These are phyloP conservation scores for Epichloe sylvatica DNA, from an alignment of 2,329 filamentous ascomycete species.

Conservation along the genomic window DNA sequence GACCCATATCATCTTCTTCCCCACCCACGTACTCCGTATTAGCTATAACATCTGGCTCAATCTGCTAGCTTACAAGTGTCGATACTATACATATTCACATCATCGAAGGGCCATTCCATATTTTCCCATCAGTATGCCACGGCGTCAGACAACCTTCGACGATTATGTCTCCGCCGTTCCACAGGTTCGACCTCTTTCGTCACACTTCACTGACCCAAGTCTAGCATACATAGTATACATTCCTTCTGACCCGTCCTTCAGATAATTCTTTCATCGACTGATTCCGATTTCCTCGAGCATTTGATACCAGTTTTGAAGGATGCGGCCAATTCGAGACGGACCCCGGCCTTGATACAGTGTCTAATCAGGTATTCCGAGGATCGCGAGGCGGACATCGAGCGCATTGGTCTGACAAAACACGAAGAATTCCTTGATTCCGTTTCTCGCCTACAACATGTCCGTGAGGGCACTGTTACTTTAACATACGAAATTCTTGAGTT, in stretches of 20 bases:
- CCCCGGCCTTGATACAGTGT: constrained; percentile 59
- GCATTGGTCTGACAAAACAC: constrained; percentile 87
- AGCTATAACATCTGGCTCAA: not conserved
- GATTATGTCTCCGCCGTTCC: constrained; percentile 34
- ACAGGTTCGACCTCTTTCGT: constrained; percentile 20
- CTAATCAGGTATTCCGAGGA: constrained; percentile 62
- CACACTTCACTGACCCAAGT: not conserved
- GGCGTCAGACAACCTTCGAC: constrained; percentile 30
- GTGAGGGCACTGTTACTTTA: constrained; percentile 76
- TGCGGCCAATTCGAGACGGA: constrained; percentile 62
- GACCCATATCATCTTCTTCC: no score
- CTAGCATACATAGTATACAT: not conserved
- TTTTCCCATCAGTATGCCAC: constrained; percentile 24
- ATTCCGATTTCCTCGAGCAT: constrained; percentile 89
- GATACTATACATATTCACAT: not conserved
- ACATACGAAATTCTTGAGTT: constrained; percentile 84
- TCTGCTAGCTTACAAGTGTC: not conserved
- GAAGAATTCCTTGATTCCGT: constrained; percentile 93
- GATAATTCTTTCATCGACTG: constrained; percentile 86
- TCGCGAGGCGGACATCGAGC: constrained; percentile 82
- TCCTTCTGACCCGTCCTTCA: constrained; percentile 23
- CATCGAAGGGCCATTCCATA: not conserved
- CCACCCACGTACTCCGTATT: no score
- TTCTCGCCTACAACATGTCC: constrained; percentile 81
- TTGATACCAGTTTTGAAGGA: constrained; percentile 89